Evolutionary conservation across 495 filamentous ascomycete genomes (phyloP), one percentile per base, ranked within the genome.

Genomic region (Chaetomium fimeti): DNA sequence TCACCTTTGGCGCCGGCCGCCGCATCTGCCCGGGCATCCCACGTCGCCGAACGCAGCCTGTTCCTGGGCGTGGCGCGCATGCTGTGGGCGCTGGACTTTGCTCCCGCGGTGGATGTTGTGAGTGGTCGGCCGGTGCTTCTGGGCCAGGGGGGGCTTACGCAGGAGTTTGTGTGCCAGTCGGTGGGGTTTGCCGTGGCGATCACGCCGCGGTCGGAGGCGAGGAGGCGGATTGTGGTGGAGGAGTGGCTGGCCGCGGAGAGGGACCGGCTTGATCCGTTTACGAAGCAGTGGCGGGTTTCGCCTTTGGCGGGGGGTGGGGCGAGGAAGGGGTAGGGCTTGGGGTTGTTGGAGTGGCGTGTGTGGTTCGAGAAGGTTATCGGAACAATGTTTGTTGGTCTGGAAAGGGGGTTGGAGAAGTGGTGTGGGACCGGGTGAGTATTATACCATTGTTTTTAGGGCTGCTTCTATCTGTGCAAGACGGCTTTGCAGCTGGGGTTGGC

Each of bases 1-100:
- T 79, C 32, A 75, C 72, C 0, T 89, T 87, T 65, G 86, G 87
- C 2, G 84, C 82, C 6, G 87, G 87, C 0, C 77, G 86, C 5
- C 77, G 87, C 1, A 76, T 85, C 24, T 89, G 87, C 66, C 80
- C 83, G 1, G 87, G 86, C 0, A 82, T 83, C 3, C 3, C 74
- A 83, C 49, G 69, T 89, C 2, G 87, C 87, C 0, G 85, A 88
- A 62, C 77, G 76, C n/a, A 82, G 74, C 1, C 61, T 89, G 11
- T 87, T 78, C 68, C 42, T 86, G 0, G 78, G 68, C 20, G 68
- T 83, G 5, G 77, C 83, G 1, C 77, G 81, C 42, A 73, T 84
- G 5, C 65, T 89, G 11, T 84, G 85, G 69, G 83, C 76, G 0
- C 88, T 87, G 63, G 66, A 84, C 47, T 72, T 85, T 48, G 55